phyloP scores from a whole-genome alignment of 2,329 filamentous ascomycete genomes.

The Pseudogymnoascus sp. region DNA sequence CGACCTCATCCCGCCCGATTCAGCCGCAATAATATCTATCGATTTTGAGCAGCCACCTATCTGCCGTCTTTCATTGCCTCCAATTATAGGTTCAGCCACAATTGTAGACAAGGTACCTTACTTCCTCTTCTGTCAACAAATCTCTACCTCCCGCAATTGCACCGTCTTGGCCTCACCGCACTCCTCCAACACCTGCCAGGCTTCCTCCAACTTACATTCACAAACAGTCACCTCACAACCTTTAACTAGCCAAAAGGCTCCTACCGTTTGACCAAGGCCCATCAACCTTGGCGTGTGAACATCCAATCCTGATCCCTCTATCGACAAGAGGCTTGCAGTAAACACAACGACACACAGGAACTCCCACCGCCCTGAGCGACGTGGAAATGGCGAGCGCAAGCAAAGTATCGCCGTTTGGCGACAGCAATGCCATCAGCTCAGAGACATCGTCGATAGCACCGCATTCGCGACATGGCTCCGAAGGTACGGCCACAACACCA shows the following conservation, averaged over 20 bases:
- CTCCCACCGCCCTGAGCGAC: not conserved
- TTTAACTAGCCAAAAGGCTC: not conserved
- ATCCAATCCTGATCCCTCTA: not conserved
- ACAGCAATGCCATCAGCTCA: not conserved
- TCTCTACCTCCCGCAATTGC: not conserved
- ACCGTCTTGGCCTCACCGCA: not conserved
- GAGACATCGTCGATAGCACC: constrained; percentile 7
- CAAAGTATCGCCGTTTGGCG: not conserved
- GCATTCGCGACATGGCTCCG: constrained; percentile 2
- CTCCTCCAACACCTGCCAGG: not conserved
- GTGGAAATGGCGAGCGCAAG: not conserved
- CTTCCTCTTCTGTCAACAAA: not conserved
- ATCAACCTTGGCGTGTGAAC: constrained; percentile 1
- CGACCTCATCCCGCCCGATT: not conserved
- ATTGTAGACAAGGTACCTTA: not conserved
- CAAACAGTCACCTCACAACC: not conserved
- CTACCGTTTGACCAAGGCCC: not conserved
- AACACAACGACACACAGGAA: not conserved
- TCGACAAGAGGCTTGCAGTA: not conserved
- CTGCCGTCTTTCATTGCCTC: not conserved
- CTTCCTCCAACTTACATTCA: not conserved
- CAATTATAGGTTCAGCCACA: not conserved
- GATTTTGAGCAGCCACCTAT: not conserved
- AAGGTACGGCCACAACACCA: not conserved
- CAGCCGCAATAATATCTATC: constrained; percentile 1